Evolutionary conservation across 768 basidiomycete genomes (phyloP), one percentile per base, ranked within the genome.

Genomic region (Tricholoma sp.): DNA sequence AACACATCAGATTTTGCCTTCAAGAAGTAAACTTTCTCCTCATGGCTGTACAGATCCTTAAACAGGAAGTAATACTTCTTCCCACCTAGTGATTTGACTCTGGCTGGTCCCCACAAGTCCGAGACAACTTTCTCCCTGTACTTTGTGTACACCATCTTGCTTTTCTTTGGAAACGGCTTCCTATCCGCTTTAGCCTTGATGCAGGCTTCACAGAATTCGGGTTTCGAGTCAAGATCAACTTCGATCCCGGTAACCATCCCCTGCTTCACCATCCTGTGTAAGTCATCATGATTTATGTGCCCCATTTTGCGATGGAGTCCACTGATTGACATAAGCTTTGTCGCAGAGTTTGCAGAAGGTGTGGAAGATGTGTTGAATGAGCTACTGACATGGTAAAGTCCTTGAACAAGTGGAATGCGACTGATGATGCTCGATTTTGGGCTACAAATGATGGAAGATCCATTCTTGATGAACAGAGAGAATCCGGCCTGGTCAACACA

Each of bases 301-400:
- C 72, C 74, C 53, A 76, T 64, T 13, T 53, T 44, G 1, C 60
- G 58, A 48, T 78, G 76, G 5, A 75, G 59, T 42, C 73, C 65
- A 32, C 52, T 55, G 48, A 72, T 65, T n/a, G 65, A 61, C 11
- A 70, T 54, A 18, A 39, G 28, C 28, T 59, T 52, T 12, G 49
- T 47, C 36, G 62, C 45, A 4, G 54, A 18, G 47, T 52, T 57
- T 17, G 61, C 63, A 29, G 39, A n/a, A 41, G 13, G 47, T 34
- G 64, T 48, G 15, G 44, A 24, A 15, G 52, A 52, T 28, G 53
- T n/a, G n/a, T 41, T 55, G 24, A 54, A 49, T 32, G 53, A 28
- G 45, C 53, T 18, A 39, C 37, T 15, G 31, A 66, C 60, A 41
- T 61, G 58, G 53, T 71, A 72, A 4, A 71, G 64, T 4, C 24